Base-by-base conservation (phyloP, 257 asterid species). In the Coffea canephora region DNA sequence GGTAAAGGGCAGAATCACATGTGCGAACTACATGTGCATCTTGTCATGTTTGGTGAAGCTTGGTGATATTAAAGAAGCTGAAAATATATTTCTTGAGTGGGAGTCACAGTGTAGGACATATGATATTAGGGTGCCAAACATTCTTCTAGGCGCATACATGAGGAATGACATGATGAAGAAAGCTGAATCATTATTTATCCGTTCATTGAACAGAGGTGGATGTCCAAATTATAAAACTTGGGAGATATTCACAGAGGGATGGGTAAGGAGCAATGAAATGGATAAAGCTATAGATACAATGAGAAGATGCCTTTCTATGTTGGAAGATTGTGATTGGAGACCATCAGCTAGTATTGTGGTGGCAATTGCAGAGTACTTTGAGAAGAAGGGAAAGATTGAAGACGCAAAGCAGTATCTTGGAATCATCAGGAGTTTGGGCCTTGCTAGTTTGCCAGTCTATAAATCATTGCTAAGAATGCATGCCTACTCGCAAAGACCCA, bases 201-300 rank as follows among this genome's bases (percentile, higher is more conserved):
- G 64, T 78, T 67, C 82, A 2, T 62, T 83, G 73, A 84, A 81
- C 74, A 86, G 72, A 55, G 87, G 87, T n/a, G 89, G 87, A 23
- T 21, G 36, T 69, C 89, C 89, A 76, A 86, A 86, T 86, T 83
- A 80, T 78, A 86, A 81, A 74, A 86, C 86, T 25, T 86, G 87
- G 87, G 89, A 86, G 80, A 86, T 86, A 81, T 72, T 86, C 65
- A 72, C 81, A 84, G 89, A 86, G 61, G 87, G 87, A 18, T 81
- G 87, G 87, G 64, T 73, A 69, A 79, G 78, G 69, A 78, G 61
- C 73, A 75, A 71, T 54, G 76, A 79, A 48, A 78, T 81, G 82
- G 82, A 83, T 73, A 80, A 78, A 71, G 85, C 80, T 73, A 48
- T 67, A 3, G 76, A 83, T 86, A 81, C 84, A 66, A 27, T 86